Evolutionary conservation across 2,329 filamentous ascomycete genomes (phyloP).

Genomic region (Rhexocercosporidium sp.): DNA sequence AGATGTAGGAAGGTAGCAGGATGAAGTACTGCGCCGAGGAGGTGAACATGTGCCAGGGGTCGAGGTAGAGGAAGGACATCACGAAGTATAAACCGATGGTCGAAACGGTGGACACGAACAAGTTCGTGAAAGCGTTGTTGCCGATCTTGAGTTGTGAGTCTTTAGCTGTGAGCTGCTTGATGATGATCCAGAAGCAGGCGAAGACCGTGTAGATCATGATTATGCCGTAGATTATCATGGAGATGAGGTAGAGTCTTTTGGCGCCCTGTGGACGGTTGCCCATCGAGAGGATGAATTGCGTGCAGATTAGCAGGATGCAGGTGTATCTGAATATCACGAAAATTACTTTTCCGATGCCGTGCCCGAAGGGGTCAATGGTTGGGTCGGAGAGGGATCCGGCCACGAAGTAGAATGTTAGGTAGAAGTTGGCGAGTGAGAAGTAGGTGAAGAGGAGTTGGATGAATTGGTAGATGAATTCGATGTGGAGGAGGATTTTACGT

Average conservation of each 20-base stretch:
- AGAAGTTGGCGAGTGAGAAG: constrained; percentile 98
- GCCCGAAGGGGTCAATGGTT: constrained; percentile 86
- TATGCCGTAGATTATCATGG: constrained; percentile 87
- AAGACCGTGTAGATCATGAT: constrained; percentile 98
- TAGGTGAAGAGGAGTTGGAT: constrained; percentile 93
- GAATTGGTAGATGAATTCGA: constrained; percentile 96
- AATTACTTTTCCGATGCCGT: constrained; percentile 81
- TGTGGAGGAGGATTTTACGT: constrained; percentile 88
- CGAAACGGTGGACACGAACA: constrained; percentile 87
- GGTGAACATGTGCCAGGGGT: constrained; percentile 99
- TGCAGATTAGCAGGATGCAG: constrained; percentile 84
- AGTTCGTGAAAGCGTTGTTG: constrained; percentile 91
- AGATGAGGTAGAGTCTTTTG: constrained; percentile 84
- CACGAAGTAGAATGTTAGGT: constrained; percentile 98
- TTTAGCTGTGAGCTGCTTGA: constrained; percentile 69
- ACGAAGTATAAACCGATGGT: constrained; percentile 94
- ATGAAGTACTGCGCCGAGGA: constrained; percentile 90
- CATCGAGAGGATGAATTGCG: constrained; percentile 95
- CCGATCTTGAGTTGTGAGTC: constrained; percentile 64
- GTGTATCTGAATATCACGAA: constrained; percentile 87
- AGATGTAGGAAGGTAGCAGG: constrained; percentile 91
- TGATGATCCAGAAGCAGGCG: constrained; percentile 85
- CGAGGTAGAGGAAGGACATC: constrained; percentile 95
- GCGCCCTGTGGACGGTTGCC: constrained; percentile 96
- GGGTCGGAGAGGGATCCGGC: constrained; percentile 85